These are phyloP conservation scores for Flaveria ramosissima DNA, from an alignment of 129 eudicot species.

Conservation along the genomic window DNA sequence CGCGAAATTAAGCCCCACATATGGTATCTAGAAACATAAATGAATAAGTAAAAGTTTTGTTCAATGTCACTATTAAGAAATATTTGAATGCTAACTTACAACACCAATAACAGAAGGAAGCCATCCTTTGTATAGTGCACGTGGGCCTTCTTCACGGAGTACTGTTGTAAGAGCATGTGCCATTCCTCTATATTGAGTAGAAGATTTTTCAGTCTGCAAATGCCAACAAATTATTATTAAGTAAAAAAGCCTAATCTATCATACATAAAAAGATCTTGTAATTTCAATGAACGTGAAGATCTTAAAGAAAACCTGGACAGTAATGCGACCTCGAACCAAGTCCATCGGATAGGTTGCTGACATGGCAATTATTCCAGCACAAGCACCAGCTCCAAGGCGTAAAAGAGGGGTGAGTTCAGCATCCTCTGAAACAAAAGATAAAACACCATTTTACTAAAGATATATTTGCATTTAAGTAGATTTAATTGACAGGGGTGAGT, in stretches of 20 bases:
- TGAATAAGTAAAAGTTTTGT: neutral
- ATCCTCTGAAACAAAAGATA: constrained; percentile 56
- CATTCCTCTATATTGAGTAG: constrained; percentile 92
- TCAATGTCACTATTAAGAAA: neutral
- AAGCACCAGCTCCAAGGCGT: constrained; percentile 99
- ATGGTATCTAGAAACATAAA: constrained; percentile 69
- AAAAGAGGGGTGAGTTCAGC: constrained; percentile 87
- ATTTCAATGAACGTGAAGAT: neutral
- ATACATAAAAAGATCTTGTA: neutral
- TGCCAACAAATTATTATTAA: neutral
- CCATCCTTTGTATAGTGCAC: constrained; percentile 97
- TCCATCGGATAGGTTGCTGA: constrained; percentile 98
- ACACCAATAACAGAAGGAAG: constrained; percentile 98
- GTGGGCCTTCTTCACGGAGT: constrained; percentile 92
- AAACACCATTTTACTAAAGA: neutral
- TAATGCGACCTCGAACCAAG: constrained; percentile 91
- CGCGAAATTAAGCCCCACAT: constrained; percentile 95
- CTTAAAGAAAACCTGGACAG: constrained; percentile 72
- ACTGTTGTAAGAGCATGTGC: constrained; percentile 86
- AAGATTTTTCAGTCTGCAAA: constrained; percentile 84
- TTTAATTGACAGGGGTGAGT: neutral
- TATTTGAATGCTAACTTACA: constrained; percentile 45
- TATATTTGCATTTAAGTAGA: neutral
- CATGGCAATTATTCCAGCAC: constrained; percentile 99
- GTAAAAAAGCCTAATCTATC: too few species aligned